These are phyloP conservation scores for Arachnomyces sp. DNA, from an alignment of 2,329 filamentous ascomycete species.

Conservation along the genomic window DNA sequence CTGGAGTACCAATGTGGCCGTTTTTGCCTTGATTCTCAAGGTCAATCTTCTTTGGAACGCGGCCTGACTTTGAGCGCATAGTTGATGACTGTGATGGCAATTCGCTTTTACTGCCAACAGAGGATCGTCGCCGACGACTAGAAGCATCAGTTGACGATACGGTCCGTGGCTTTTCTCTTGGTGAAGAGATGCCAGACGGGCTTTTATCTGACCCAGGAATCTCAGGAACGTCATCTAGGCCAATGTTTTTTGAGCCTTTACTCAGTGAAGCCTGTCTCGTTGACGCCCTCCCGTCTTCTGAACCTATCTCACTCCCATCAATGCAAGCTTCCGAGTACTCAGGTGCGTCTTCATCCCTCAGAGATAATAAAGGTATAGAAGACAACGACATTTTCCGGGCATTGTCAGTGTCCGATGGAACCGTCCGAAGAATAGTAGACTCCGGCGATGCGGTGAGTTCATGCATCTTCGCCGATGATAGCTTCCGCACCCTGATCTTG, in stretches of 20 bases:
- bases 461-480: slow-evolving; percentile 48
- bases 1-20: slow-evolving; percentile 17
- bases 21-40: slow-evolving; percentile 26
- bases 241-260: slow-evolving; percentile 15
- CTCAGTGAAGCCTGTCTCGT: background rate
- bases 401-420: slow-evolving; percentile 17
- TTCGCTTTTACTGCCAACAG: slow-evolving; percentile 24
- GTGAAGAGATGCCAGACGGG: slow-evolving; percentile 13
- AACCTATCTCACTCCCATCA: slow-evolving; percentile 4
- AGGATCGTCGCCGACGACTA: slow-evolving; percentile 22
- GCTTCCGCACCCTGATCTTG: slow-evolving; percentile 40
- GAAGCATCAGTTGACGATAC: slow-evolving; percentile 30
- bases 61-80: slow-evolving; percentile 26
- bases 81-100: slow-evolving; percentile 24
- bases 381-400: slow-evolving; percentile 19
- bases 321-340: slow-evolving; percentile 9
- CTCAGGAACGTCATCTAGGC: slow-evolving; percentile 18
- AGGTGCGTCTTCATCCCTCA: slow-evolving; percentile 12
- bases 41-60: slow-evolving; percentile 22
- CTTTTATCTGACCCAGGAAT: slow-evolving; percentile 14
- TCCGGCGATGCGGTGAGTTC: slow-evolving; percentile 48
- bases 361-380: slow-evolving; percentile 6
- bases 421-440: slow-evolving; percentile 45
- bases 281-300: slow-evolving; percentile 7
- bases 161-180: slow-evolving; percentile 25